These are phyloP conservation scores for Trametes elegans DNA, from an alignment of 768 basidiomycete species.

Conservation along the genomic window DNA sequence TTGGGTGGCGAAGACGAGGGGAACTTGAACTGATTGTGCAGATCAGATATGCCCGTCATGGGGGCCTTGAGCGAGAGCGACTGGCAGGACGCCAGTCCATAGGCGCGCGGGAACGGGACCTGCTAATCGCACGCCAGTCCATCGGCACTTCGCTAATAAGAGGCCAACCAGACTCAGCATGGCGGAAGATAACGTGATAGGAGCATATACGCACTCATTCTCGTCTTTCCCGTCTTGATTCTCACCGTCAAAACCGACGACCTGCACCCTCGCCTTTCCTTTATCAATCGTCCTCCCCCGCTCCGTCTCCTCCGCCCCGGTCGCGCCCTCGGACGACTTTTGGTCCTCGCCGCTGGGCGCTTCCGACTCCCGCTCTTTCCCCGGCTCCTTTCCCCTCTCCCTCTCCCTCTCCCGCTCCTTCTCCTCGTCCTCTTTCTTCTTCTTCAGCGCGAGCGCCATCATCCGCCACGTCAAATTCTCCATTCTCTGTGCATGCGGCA, in stretches of 20 bases:
- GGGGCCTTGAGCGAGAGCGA: constrained; percentile 79
- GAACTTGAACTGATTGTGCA: constrained; percentile 31
- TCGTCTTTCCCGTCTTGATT: constrained; percentile 72
- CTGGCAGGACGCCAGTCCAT: constrained; percentile 89
- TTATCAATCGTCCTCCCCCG: constrained; percentile 78
- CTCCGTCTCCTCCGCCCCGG: constrained; percentile 38
- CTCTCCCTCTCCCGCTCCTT: constrained; percentile 36
- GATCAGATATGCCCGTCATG: constrained; percentile 37
- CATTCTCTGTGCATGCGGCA: constrained; percentile 94
- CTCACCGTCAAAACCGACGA: constrained; percentile 78
- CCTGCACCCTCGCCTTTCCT: constrained; percentile 73
- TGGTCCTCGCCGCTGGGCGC: constrained; percentile 3
- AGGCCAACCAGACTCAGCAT: constrained; percentile 21
- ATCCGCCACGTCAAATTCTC: constrained; percentile 98
- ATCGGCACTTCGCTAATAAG: constrained; percentile 50
- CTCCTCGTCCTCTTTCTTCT: constrained; percentile 74
- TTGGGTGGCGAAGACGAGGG: constrained; percentile 28
- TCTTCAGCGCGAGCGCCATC: constrained; percentile 95
- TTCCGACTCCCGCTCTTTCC: constrained; percentile 17
- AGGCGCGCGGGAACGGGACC: constrained; percentile 84
- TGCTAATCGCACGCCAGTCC: constrained; percentile 93
- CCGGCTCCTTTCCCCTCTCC: constrained; percentile 23
- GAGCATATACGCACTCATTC: constrained; percentile 59
- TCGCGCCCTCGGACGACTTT: constrained; percentile 6
- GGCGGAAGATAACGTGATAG: constrained; percentile 21